Percentiles rank a stretch among this genome's conserved stretches.
These are phyloP conservation scores for Pseudevernia furfuracea DNA, from an alignment of 495 filamentous ascomycete species.

Conservation along the genomic window DNA sequence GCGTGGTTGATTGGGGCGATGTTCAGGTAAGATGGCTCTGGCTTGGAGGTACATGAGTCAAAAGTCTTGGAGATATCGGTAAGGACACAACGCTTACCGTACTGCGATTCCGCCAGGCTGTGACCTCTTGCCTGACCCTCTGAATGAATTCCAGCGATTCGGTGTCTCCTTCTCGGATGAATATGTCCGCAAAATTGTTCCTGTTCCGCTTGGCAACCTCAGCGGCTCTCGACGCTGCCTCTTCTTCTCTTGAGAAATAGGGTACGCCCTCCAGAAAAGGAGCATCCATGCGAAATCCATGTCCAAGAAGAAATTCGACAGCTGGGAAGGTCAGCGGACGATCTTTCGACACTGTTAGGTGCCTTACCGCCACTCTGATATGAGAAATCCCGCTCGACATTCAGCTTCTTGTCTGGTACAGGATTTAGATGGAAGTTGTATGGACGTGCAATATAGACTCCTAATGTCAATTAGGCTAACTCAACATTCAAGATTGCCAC, in stretches of 20 bases:
- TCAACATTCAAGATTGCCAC: constrained; percentile 14
- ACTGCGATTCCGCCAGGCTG: constrained; percentile 37
- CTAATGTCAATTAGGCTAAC: constrained; percentile 28
- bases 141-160: constrained; percentile 51
- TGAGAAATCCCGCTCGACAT: constrained; percentile 48
- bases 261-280: constrained; percentile 53
- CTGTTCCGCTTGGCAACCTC: constrained; percentile 32
- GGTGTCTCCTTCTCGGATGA: constrained; percentile 47
- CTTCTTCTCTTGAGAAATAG: constrained; percentile 64
- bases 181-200: constrained; percentile 39
- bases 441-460: constrained; percentile 52
- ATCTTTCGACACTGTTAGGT: neutral
- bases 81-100: constrained; percentile 10
- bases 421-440: constrained; percentile 66
- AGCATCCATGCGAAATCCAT: constrained; percentile 55
- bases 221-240: constrained; percentile 36
- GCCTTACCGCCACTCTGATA: constrained; percentile 45
- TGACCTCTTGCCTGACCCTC: constrained; percentile 41
- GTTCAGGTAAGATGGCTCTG: constrained; percentile 34
- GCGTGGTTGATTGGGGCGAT: constrained; percentile 26
- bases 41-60: constrained; percentile 21
- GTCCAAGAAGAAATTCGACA: constrained; percentile 52
- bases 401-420: constrained; percentile 38
- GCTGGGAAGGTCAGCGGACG: constrained; percentile 33
- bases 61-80: neutral